Evolutionary conservation across 1,284 basidiomycete species (phyloP).

Genomic region (Wolfiporia cocos): DNA sequence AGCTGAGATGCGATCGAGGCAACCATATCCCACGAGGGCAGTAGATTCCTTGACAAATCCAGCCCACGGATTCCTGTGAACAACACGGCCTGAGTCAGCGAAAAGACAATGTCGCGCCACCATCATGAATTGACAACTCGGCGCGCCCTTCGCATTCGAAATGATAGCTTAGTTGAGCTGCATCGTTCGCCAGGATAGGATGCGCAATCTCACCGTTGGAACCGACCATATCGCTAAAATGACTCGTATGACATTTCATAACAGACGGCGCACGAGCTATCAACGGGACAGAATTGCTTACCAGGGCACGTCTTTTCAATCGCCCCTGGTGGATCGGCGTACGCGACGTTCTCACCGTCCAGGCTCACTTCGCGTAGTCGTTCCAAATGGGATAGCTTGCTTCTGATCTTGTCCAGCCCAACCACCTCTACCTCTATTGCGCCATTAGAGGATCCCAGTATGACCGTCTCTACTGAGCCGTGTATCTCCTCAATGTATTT

Average conservation of each 20-base stretch:
- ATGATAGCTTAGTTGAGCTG: too few species aligned
- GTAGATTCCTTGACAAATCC: constrained; percentile 77
- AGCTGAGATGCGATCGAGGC: constrained; percentile 63
- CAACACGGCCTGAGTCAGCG: too few species aligned
- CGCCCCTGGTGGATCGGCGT: constrained; percentile 44
- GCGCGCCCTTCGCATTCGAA: too few species aligned
- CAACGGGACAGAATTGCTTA: too few species aligned
- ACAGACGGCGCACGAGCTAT: too few species aligned
- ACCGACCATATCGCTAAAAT: too few species aligned
- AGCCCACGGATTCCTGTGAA: constrained; percentile 67
- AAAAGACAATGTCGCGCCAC: too few species aligned
- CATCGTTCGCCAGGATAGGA: too few species aligned
- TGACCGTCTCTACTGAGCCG: constrained; percentile 55
- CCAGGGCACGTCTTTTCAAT: constrained; percentile 64
- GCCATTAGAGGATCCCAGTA: constrained; percentile 78
- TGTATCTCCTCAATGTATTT: constrained; percentile 70
- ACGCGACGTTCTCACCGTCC: constrained; percentile 61
- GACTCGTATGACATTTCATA: too few species aligned
- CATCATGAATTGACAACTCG: too few species aligned
- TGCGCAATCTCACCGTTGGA: too few species aligned
- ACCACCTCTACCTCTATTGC: constrained; percentile 86
- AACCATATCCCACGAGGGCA: constrained; percentile 70
- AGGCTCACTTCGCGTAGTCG: constrained; percentile 75
- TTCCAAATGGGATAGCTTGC: constrained; percentile 62
- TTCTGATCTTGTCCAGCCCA: constrained; percentile 71